phyloP scores from a whole-genome alignment of 2,329 filamentous ascomycete genomes.

The Sporothrix luriei region DNA sequence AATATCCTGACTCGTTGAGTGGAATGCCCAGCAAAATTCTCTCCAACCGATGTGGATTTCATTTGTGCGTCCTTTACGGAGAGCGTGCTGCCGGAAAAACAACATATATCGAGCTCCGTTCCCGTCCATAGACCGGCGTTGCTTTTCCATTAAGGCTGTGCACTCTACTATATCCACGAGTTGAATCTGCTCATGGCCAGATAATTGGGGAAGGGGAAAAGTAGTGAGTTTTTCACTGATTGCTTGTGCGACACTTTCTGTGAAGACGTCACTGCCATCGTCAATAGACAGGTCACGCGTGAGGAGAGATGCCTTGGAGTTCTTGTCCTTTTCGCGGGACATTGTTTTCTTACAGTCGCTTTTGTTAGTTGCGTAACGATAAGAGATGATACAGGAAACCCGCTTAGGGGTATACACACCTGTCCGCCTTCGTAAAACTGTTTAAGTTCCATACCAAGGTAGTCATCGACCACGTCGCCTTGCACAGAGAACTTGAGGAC shows the following conservation, averaged over 20 bases:
- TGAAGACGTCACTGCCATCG: conserved; percentile 65
- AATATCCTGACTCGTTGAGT: conserved; percentile 86
- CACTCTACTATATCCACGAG: conserved; percentile 84
- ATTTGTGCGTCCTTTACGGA: conserved; percentile 66
- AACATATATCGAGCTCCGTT: conserved; percentile 86
- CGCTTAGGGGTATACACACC: conserved; percentile 36
- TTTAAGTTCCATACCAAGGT: conserved; percentile 67
- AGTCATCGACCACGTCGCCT: conserved; percentile 77
- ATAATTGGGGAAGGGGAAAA: conserved; percentile 75
- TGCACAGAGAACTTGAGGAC: conserved; percentile 81
- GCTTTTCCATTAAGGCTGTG: conserved; percentile 78
- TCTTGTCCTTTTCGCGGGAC: conserved; percentile 9
- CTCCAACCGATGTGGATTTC: conserved; percentile 71
- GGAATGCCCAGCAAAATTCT: conserved; percentile 84
- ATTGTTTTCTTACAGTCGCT: not conserved
- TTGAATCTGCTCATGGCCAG: conserved; percentile 83
- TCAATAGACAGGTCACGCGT: conserved; percentile 44
- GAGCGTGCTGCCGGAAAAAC: conserved; percentile 79
- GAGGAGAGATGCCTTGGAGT: conserved; percentile 44
- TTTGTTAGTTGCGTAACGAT: not conserved
- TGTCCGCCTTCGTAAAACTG: conserved; percentile 55
- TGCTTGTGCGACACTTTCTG: conserved; percentile 67
- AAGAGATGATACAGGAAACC: no score
- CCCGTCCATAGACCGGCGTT: conserved; percentile 85
- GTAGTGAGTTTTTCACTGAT: conserved; percentile 78